Percentiles rank a stretch among this genome's conserved stretches.
Conservation (phyloP, 179 eudicot species). For the Spinacia oleracea region DNA sequence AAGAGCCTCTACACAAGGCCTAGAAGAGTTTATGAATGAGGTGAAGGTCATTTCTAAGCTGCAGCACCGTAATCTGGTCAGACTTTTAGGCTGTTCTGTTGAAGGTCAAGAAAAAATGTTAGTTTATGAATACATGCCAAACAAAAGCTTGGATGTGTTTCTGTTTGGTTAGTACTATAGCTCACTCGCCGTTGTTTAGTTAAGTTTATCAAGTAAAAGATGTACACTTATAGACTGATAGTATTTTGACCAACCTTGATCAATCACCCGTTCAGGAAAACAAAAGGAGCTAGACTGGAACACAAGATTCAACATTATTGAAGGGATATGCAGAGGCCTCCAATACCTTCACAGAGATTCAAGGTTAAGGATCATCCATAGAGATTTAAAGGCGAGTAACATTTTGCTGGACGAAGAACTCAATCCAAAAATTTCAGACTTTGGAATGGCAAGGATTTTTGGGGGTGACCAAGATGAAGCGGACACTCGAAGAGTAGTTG, state of each 20-base stretch:
- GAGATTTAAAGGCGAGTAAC: constrained; percentile 26
- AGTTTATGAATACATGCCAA: constrained; percentile 49
- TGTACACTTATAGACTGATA: not conserved
- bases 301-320: not conserved
- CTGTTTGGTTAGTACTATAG: constrained; percentile 31
- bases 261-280: constrained; percentile 13
- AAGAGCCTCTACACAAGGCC: constrained; percentile 40
- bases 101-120: constrained; percentile 42
- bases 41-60: constrained; percentile 39
- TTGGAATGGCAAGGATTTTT: constrained; percentile 48
- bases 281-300: constrained; percentile 19
- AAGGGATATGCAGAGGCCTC: constrained; percentile 38
- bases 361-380: constrained; percentile 37
- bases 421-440: constrained; percentile 42
- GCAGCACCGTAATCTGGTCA: constrained; percentile 52
- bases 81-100: constrained; percentile 44
- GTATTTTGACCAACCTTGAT: not conserved
- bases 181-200: not conserved
- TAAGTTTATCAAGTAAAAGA: not conserved
- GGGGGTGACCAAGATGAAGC: constrained; percentile 36
- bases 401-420: constrained; percentile 38
- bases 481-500: constrained; percentile 34
- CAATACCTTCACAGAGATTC: constrained; percentile 52
- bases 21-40: constrained; percentile 47
- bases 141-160: constrained; percentile 42